Conservation (phyloP, 2,329 filamentous ascomycete species). For the Fusarium foetens region DNA sequence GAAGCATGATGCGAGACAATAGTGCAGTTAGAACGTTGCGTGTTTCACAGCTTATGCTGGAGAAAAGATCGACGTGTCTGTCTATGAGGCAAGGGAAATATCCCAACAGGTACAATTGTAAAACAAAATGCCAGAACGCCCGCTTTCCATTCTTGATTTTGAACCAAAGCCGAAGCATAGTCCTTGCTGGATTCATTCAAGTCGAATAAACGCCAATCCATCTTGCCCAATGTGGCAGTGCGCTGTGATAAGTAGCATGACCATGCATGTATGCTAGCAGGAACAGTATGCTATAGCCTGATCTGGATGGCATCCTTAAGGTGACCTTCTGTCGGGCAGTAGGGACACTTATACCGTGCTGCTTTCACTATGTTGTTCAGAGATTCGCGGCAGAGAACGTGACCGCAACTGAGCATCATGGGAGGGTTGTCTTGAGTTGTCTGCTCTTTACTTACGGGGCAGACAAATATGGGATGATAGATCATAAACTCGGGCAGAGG, state of each 20-base stretch:
- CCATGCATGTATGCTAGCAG: not conserved
- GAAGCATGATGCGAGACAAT: constrained; percentile 14
- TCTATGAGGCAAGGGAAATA: constrained; percentile 6
- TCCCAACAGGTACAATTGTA: constrained; percentile 25
- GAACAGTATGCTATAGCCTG: constrained; percentile 60
- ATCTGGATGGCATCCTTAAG: constrained; percentile 80
- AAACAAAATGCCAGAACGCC: constrained; percentile 35
- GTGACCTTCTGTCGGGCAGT: constrained; percentile 87
- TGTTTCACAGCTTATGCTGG: constrained; percentile 20
- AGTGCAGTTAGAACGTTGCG: constrained; percentile 4
- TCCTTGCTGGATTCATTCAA: not conserved
- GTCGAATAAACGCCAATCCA: constrained; percentile 19
- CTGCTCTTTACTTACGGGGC: constrained; percentile 96
- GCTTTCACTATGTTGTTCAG: constrained; percentile 83
- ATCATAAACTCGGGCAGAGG: constrained; percentile 69
- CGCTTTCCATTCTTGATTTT: constrained; percentile 24
- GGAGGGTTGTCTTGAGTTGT: constrained; percentile 92
- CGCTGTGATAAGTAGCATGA: not conserved
- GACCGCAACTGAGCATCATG: constrained; percentile 96
- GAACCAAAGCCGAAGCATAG: constrained; percentile 7
- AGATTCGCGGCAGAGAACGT: constrained; percentile 89
- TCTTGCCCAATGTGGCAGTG: not conserved
- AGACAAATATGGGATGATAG: constrained; percentile 98
- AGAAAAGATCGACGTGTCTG: constrained; percentile 11
- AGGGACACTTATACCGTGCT: constrained; percentile 90